Base-by-base conservation (phyloP, 306 rosid species). In the Quercus robur region DNA sequence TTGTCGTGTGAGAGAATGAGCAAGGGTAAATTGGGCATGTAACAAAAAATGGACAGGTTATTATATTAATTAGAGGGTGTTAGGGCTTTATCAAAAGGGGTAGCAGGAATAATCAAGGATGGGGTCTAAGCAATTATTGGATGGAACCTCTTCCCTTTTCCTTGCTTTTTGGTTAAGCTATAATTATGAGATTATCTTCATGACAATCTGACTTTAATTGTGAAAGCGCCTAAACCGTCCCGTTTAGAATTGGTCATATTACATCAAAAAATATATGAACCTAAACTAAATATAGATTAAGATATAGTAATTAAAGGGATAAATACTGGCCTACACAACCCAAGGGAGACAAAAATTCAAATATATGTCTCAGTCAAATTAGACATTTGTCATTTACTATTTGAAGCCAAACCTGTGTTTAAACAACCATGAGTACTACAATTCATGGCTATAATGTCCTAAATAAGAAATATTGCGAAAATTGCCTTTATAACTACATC, bases 31-130 rank as follows among this genome's bases (percentile, higher is more conserved):
- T 52, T 30, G 61, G 76, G 76, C 4, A 83, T 21, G 25, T 75
- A 21, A 4, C 59, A 52, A 13, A 31, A 31, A 41, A 25, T 35
- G 35, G 7, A 8, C 46, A 7, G 11, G 11, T 41, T 14, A 64
- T 41, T 21, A 41, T 77, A 80, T 71, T 74, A 55, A 70, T 72
- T n/a, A 83, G 90, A 90, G 75, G 98, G 90, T 91, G 94, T 71
- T 66, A 56, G 58, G 86, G 88, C 90, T 72, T 90, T 84, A 82
- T 94, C 97, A 86, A 85, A 79, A 81, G 91, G 88, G 94, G 87
- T 90, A 86, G 81, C 81, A 41, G 83, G 91, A 87, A 78, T 74
- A 89, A 85, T 87, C 89, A 87, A 79, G 75, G 58, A 83, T 85
- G 83, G 91, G 90, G 79, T 86, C 88, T 66, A 77, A 86, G 86